These are phyloP conservation scores for Symbiodinium pilosum DNA, from an alignment of 73 alveolate species.

Conservation along the genomic window DNA sequence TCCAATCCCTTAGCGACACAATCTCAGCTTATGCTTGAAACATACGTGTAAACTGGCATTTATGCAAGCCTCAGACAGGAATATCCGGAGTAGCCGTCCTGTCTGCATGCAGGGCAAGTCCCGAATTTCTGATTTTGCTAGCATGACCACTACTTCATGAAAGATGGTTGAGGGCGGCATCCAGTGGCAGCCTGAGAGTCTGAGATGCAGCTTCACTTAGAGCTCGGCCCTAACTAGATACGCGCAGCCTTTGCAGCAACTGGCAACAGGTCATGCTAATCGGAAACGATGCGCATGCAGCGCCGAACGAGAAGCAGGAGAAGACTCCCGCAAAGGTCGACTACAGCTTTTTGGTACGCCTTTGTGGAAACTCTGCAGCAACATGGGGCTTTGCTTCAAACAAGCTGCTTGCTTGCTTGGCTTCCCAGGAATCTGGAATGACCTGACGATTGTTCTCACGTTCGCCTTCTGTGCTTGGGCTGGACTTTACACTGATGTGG, in stretches of 20 bases:
- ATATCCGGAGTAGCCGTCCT: too few species aligned
- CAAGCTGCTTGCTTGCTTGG: too few species aligned
- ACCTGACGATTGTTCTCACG: neutral
- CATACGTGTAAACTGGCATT: too few species aligned
- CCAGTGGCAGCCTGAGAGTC: neutral
- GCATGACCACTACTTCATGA: too few species aligned
- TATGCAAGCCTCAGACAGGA: too few species aligned
- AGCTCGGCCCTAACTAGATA: too few species aligned
- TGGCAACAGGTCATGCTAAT: neutral
- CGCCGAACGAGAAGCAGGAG: neutral
- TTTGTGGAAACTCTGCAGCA: neutral
- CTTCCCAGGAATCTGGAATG: constrained; percentile 52
- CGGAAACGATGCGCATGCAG: neutral
- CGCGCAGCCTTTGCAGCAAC: too few species aligned
- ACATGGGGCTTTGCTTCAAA: neutral
- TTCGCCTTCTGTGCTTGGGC: neutral
- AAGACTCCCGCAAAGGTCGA: neutral
- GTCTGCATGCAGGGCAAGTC: too few species aligned
- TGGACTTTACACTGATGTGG: neutral
- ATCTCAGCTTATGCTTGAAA: too few species aligned
- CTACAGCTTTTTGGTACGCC: neutral
- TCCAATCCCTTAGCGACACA: too few species aligned
- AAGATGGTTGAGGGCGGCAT: too few species aligned
- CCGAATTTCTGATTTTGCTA: too few species aligned
- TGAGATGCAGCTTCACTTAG: neutral